A percentile compares a stretch with the other conserved stretches of the same genome.
phyloP scores from a whole-genome alignment of 345 rosid species.

The Acer saccharum region DNA sequence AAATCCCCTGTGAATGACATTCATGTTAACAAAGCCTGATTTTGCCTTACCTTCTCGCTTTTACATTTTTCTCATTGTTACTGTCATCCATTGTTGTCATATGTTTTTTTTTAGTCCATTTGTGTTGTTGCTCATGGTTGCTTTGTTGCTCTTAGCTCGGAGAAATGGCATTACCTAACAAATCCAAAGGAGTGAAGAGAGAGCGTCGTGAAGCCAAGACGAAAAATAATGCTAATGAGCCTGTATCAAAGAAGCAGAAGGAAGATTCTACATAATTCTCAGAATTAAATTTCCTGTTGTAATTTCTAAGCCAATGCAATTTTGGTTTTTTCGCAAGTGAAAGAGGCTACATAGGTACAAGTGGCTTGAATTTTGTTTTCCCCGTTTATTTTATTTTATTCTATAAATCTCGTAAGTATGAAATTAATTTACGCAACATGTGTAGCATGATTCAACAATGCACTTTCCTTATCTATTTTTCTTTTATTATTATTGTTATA shows the following conservation, averaged over 20 bases:
- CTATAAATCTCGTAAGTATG: not conserved
- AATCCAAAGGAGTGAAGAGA: constrained; percentile 89
- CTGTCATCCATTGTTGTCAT: not conserved
- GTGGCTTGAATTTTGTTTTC: not conserved
- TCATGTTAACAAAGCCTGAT: not conserved
- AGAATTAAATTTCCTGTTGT: not conserved
- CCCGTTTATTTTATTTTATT: not conserved
- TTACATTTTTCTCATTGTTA: not conserved
- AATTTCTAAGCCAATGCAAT: not conserved
- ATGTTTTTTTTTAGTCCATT: not conserved
- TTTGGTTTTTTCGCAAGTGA: constrained; percentile 5
- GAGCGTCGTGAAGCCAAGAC: constrained; percentile 81
- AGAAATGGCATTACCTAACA: constrained; percentile 58
- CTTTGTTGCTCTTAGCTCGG: constrained; percentile 42
- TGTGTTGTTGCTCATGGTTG: not conserved
- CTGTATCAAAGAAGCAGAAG: constrained; percentile 58
- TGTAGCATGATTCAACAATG: not conserved
- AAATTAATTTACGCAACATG: not conserved
- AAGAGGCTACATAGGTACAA: constrained; percentile 1
- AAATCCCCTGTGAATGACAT: not conserved
- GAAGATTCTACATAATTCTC: constrained; percentile 47
- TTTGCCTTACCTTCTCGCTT: not conserved
- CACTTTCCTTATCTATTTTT: no score
- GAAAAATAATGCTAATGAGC: constrained; percentile 40
- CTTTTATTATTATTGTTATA: no score